phyloP scores from a whole-genome alignment of 2,329 filamentous ascomycete genomes.

The Periconia macrospinosa region DNA sequence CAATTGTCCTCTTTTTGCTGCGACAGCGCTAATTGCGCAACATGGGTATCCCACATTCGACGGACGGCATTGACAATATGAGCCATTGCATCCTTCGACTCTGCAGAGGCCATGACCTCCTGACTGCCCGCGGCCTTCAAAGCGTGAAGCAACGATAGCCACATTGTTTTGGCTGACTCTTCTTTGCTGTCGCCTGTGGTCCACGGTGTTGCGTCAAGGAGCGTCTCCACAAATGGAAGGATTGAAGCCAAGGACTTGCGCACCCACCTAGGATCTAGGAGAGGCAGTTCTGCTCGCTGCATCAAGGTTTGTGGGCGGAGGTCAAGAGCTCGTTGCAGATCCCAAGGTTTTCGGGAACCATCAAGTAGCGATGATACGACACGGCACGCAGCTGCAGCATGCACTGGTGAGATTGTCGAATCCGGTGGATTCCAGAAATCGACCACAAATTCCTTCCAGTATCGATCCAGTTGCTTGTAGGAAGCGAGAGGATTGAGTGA shows the following conservation, averaged over 20 bases:
- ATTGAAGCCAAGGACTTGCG: slow-evolving; percentile 70
- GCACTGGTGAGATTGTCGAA: slow-evolving; percentile 18
- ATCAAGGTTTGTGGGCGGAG: slow-evolving; percentile 49
- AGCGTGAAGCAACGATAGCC: slow-evolving; percentile 63
- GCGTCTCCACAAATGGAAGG: slow-evolving; percentile 61
- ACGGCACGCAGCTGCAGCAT: slow-evolving; percentile 49
- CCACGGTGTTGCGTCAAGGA: slow-evolving; percentile 56
- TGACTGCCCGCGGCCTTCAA: slow-evolving; percentile 72
- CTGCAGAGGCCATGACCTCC: slow-evolving; percentile 85
- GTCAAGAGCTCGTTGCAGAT: slow-evolving; percentile 69
- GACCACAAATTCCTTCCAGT: slow-evolving; percentile 77
- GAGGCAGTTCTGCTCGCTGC: slow-evolving; percentile 73
- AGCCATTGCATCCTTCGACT: slow-evolving; percentile 79
- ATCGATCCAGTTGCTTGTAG: slow-evolving; percentile 67
- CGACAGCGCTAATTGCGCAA: slow-evolving; percentile 35
- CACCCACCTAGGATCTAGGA: slow-evolving; percentile 85
- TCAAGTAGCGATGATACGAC: slow-evolving; percentile 77
- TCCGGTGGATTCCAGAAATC: slow-evolving; percentile 57
- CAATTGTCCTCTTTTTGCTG: slow-evolving; percentile 45
- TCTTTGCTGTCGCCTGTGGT: slow-evolving; percentile 39
- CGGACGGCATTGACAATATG: slow-evolving; percentile 70
- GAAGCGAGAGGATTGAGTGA: slow-evolving; percentile 65
- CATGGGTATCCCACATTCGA: slow-evolving; percentile 66
- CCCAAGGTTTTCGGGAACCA: slow-evolving; percentile 66
- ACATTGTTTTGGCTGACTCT: slow-evolving; percentile 59